These are phyloP conservation scores for Amanita exitialis DNA, from an alignment of 768 basidiomycete genomes.

Conservation along the genomic window DNA sequence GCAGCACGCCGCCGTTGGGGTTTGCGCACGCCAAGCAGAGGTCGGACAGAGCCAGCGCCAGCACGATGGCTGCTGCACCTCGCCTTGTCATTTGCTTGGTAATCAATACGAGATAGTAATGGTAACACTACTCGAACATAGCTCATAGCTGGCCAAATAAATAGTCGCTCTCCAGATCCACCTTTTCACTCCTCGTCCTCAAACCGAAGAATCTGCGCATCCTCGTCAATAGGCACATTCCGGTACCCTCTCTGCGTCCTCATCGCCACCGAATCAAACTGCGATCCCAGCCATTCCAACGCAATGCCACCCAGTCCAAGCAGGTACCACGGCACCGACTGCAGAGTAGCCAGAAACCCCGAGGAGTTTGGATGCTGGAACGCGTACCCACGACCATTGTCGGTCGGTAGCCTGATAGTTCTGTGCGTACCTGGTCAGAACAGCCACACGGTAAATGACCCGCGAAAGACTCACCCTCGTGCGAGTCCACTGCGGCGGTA, in stretches of 20 bases:
- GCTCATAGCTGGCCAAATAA: not conserved
- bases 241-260: constrained; percentile 58
- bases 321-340: constrained; percentile 86
- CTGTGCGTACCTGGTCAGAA: constrained; percentile 24
- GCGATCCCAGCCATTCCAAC: constrained; percentile 52
- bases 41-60: not conserved
- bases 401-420: constrained; percentile 70
- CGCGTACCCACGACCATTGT: constrained; percentile 25
- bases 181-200: constrained; percentile 56
- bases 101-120: too few species aligned
- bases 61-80: too few species aligned
- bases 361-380: constrained; percentile 17
- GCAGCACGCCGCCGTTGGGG: not conserved
- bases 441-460: not conserved
- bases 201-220: constrained; percentile 78
- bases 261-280: constrained; percentile 31
- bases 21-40: not conserved
- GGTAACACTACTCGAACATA: too few species aligned
- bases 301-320: constrained; percentile 70
- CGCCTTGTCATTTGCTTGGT: too few species aligned
- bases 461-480: constrained; percentile 47
- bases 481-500: constrained; percentile 63
- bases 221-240: constrained; percentile 75
- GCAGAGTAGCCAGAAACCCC: constrained; percentile 58
- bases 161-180: not conserved